These are phyloP conservation scores for Plasmodium sp. DNA, from an alignment of 169 alveolate genomes.

Conservation along the genomic window DNA sequence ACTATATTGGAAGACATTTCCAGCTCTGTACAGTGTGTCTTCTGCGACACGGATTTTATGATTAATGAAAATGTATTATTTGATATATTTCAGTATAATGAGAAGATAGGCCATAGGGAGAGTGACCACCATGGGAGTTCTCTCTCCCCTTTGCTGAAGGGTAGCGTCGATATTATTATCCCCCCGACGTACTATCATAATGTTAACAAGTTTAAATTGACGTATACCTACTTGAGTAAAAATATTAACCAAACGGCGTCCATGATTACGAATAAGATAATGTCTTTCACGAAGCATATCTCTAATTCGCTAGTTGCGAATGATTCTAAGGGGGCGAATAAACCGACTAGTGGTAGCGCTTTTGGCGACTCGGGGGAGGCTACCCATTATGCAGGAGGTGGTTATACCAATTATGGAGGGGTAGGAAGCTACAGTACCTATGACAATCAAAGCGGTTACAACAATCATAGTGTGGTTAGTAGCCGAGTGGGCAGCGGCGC, in stretches of 20 bases:
- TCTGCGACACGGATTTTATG: constrained; percentile 77
- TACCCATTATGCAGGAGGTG: not conserved
- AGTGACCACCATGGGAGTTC: not conserved
- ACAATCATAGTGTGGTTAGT: not conserved
- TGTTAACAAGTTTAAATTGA: constrained; percentile 25
- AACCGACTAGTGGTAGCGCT: not conserved
- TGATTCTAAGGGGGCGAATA: constrained; percentile 10
- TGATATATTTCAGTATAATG: constrained; percentile 72
- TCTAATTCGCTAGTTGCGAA: constrained; percentile 33
- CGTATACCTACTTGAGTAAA: constrained; percentile 39
- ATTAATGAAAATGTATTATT: constrained; percentile 72
- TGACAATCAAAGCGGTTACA: not conserved
- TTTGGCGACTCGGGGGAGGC: not conserved
- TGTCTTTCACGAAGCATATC: constrained; percentile 59
- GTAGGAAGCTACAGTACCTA: not conserved
- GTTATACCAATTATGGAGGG: not conserved
- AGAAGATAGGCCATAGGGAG: constrained; percentile 13
- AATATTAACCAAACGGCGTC: constrained; percentile 62
- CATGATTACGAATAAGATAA: constrained; percentile 66
- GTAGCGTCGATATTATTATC: constrained; percentile 82
- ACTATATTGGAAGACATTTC: constrained; percentile 76
- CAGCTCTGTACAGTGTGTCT: constrained; percentile 74
- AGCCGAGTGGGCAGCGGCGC: not conserved
- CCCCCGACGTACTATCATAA: constrained; percentile 76
- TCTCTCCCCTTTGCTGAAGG: constrained; percentile 77